These are phyloP conservation scores for Trichoderma sp. DNA, from an alignment of 2,329 filamentous ascomycete species.

Conservation along the genomic window DNA sequence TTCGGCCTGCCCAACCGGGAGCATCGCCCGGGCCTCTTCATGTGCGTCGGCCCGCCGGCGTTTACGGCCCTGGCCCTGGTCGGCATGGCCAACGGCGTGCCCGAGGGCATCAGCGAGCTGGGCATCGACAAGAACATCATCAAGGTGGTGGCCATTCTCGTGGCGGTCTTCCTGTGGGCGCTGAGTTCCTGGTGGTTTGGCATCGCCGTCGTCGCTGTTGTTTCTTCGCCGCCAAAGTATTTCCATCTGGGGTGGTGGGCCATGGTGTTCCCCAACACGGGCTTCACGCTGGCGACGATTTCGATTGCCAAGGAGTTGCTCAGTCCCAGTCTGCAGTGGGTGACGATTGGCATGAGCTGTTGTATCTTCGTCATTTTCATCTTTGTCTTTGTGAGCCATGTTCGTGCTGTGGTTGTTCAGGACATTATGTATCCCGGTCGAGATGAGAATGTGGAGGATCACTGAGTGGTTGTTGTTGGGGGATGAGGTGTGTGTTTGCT, in stretches of 20 bases:
- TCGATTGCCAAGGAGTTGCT: constrained; percentile 53
- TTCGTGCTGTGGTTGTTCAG: constrained; percentile 52
- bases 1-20: constrained; percentile 61
- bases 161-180: constrained; percentile 65
- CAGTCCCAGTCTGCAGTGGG: constrained; percentile 50
- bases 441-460: constrained; percentile 56
- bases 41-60: constrained; percentile 73
- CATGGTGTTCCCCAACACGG: constrained; percentile 63
- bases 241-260: constrained; percentile 68
- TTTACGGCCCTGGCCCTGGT: constrained; percentile 72
- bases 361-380: constrained; percentile 46
- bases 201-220: constrained; percentile 42
- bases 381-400: constrained; percentile 48
- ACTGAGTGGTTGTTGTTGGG: constrained; percentile 16
- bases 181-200: constrained; percentile 62
- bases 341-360: constrained; percentile 55
- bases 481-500: too few relatives aligned
- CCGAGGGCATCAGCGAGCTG: constrained; percentile 49
- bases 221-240: constrained; percentile 48
- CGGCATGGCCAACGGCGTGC: constrained; percentile 60
- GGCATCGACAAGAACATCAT: constrained; percentile 48
- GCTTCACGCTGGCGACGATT: constrained; percentile 60
- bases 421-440: constrained; percentile 60
- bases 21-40: constrained; percentile 71
- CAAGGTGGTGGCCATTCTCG: constrained; percentile 50